These are phyloP conservation scores for Cylindrodendrum hubeiense DNA, from an alignment of 2,329 filamentous ascomycete species.

Conservation along the genomic window DNA sequence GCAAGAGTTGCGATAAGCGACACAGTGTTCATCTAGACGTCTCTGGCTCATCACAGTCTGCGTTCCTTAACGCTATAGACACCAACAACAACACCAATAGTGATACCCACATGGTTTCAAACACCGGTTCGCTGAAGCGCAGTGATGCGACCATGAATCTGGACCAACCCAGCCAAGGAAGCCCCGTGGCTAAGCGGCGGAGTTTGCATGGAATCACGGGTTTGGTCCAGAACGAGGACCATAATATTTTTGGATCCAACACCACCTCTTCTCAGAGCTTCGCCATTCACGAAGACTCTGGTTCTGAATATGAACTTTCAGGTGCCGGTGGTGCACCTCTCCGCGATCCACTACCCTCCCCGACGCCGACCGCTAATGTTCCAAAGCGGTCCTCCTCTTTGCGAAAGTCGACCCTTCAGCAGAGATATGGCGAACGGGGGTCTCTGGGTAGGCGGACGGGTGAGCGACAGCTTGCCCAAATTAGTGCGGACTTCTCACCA, in stretches of 20 bases:
- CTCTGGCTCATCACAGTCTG: slow-evolving; percentile 64
- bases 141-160: slow-evolving; percentile 91
- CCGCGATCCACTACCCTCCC: slow-evolving; percentile 58
- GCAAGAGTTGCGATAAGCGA: slow-evolving; percentile 58
- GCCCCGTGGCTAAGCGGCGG: slow-evolving; percentile 90
- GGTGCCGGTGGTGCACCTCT: slow-evolving; percentile 47
- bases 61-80: slow-evolving; percentile 57
- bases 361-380: slow-evolving; percentile 64
- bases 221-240: slow-evolving; percentile 67
- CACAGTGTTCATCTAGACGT: slow-evolving; percentile 71
- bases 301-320: slow-evolving; percentile 66
- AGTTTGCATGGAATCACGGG: slow-evolving; percentile 84
- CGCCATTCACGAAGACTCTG: slow-evolving; percentile 64
- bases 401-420: slow-evolving; percentile 88
- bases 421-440: slow-evolving; percentile 78
- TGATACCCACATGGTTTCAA: slow-evolving; percentile 48
- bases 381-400: slow-evolving; percentile 81
- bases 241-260: slow-evolving; percentile 81
- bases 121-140: slow-evolving; percentile 88
- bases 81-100: slow-evolving; percentile 42
- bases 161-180: slow-evolving; percentile 82
- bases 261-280: slow-evolving; percentile 58
- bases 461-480: slow-evolving; percentile 66
- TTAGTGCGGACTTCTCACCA: slow-evolving; percentile 67
- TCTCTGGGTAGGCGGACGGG: slow-evolving; percentile 72